Evolutionary conservation across 345 rosid species (phyloP).

Genomic region (Populus euphratica): DNA sequence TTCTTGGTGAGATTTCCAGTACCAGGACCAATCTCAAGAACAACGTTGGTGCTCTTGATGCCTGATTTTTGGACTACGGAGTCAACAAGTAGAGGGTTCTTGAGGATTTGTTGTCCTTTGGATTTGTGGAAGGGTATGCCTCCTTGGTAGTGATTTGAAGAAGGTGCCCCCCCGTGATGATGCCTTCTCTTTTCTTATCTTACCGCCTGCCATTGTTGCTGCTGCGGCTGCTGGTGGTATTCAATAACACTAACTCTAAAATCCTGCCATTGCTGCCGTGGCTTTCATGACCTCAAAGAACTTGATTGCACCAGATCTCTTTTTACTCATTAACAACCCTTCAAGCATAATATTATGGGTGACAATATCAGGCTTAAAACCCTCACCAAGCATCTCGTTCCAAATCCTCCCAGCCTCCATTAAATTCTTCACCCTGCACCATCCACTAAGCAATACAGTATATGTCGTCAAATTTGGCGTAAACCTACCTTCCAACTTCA

Average conservation of each 20-base stretch:
- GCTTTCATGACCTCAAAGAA: constrained; percentile 79
- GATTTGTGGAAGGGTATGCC: constrained; percentile 87
- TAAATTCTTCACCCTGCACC: constrained; percentile 74
- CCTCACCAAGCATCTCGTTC: constrained; percentile 84
- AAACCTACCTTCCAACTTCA: constrained; percentile 67
- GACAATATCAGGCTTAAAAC: constrained; percentile 67
- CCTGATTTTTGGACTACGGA: constrained; percentile 81
- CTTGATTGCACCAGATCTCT: constrained; percentile 72
- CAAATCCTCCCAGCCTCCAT: constrained; percentile 88
- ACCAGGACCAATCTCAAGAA: constrained; percentile 92
- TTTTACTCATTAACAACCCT: constrained; percentile 63
- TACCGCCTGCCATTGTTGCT: constrained; percentile 71
- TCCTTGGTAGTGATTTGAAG: constrained; percentile 63
- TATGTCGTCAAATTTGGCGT: constrained; percentile 68
- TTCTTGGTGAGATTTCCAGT: constrained; percentile 91
- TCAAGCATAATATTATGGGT: constrained; percentile 74
- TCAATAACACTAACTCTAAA: no score
- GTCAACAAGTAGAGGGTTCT: constrained; percentile 79
- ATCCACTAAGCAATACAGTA: constrained; percentile 70
- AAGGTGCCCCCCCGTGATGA: constrained; percentile 45
- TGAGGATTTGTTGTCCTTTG: constrained; percentile 85
- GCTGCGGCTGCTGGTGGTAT: not conserved
- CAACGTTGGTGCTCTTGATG: constrained; percentile 69
- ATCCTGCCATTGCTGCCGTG: constrained; percentile 2
- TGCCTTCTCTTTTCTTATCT: constrained; percentile 65